Conservation (phyloP, 202 grass and related monocot species). For the Carex arenaria region DNA sequence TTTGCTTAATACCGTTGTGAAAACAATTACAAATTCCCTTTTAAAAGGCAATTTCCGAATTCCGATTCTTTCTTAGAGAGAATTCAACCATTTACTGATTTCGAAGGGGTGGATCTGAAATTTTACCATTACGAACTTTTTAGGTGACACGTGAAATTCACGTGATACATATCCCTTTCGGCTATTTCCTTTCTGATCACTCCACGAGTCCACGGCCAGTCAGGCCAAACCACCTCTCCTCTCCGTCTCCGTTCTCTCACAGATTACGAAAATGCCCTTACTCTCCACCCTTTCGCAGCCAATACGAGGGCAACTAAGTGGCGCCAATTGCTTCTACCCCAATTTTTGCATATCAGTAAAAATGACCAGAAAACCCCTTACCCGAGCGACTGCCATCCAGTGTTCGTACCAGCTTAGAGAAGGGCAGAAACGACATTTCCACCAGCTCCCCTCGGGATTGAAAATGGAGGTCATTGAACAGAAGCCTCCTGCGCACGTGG, state of each 20-base stretch:
- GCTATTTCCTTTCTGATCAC: not conserved
- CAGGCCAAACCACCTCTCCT: not conserved
- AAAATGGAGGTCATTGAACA: slow-evolving; percentile 77
- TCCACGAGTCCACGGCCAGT: not conserved
- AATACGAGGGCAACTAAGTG: not conserved
- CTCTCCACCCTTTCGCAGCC: not conserved
- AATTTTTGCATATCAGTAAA: not conserved
- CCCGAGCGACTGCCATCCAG: not conserved
- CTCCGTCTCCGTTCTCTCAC: not conserved
- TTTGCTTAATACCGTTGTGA: too few species aligned
- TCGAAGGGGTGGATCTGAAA: not conserved
- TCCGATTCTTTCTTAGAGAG: too few species aligned
- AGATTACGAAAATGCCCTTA: slow-evolving; percentile 13
- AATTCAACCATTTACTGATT: not conserved
- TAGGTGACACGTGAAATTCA: not conserved
- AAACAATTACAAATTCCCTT: too few species aligned
- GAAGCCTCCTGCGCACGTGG: slow-evolving; percentile 14
- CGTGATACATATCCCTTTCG: slow-evolving; percentile 10
- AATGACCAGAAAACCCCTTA: slow-evolving; percentile 17
- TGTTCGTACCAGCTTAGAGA: slow-evolving; percentile 49
- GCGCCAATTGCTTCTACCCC: not conserved
- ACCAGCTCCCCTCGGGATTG: slow-evolving; percentile 66
- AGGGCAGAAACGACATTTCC: slow-evolving; percentile 64
- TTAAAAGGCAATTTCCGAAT: too few species aligned
- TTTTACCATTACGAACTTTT: not conserved